These are phyloP conservation scores for Lipomyces sp. DNA, from an alignment of 805 yeast species.

Conservation along the genomic window DNA sequence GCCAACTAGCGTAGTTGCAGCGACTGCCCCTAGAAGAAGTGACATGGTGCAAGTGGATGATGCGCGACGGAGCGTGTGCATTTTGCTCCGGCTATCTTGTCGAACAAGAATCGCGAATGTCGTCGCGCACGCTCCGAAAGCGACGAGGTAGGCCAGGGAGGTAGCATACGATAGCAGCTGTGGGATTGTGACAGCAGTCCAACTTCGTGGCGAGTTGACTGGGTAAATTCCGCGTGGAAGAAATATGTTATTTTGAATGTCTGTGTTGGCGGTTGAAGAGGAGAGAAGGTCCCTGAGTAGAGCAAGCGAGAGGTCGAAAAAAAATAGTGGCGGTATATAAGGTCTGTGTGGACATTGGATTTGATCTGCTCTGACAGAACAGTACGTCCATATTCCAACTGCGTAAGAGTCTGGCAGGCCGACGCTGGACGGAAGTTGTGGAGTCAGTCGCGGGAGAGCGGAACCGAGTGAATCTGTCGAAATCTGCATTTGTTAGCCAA, in stretches of 20 bases:
- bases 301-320: slow-evolving; percentile 20
- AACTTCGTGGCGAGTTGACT: slow-evolving; percentile 2
- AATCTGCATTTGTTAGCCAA: slow-evolving; percentile 11
- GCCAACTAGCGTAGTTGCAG: neutral
- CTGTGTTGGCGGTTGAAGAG: slow-evolving; percentile 10
- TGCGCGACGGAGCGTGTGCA: slow-evolving; percentile 15
- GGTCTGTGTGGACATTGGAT: slow-evolving; percentile 22
- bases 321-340: slow-evolving; percentile 22
- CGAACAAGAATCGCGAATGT: neutral
- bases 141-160: slow-evolving; percentile 15
- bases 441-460: slow-evolving; percentile 27
- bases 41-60: slow-evolving; percentile 5
- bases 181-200: slow-evolving; percentile 10
- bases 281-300: slow-evolving; percentile 18
- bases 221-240: slow-evolving; percentile 24
- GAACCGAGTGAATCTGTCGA: slow-evolving; percentile 28
- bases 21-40: slow-evolving; percentile 17
- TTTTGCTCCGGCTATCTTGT: neutral
- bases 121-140: slow-evolving; percentile 16
- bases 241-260: slow-evolving; percentile 27
- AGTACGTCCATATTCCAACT: slow-evolving; percentile 35
- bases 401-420: slow-evolving; percentile 33
- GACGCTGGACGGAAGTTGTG: slow-evolving; percentile 21
- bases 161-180: slow-evolving; percentile 18
- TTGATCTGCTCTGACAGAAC: slow-evolving; percentile 4